phyloP scores from a whole-genome alignment of 352 stramenopile species.

The Pythium periplocum region DNA sequence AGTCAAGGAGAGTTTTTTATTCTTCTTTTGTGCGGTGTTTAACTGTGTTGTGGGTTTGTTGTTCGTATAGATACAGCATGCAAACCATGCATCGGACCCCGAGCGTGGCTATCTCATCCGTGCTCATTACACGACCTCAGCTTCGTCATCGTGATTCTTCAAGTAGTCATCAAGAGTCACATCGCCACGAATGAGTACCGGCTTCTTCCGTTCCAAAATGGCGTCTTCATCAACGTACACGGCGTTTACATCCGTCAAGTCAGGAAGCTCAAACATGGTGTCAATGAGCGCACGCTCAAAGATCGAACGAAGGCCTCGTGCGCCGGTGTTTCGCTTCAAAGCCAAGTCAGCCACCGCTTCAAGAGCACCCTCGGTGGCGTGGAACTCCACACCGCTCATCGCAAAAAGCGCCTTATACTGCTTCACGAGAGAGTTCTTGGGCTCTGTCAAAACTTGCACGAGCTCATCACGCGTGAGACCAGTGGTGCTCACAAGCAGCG shows the following conservation, averaged over 20 bases:
- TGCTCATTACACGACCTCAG: conserved; percentile 33
- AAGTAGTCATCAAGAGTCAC: conserved; percentile 69
- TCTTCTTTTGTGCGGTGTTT: too few species aligned
- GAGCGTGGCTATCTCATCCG: too few species aligned
- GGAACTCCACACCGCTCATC: conserved; percentile 95
- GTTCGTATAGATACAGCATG: too few species aligned
- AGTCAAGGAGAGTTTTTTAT: too few species aligned
- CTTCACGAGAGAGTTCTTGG: conserved; percentile 97
- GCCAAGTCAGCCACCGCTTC: conserved; percentile 92
- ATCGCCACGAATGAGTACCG: conserved; percentile 83
- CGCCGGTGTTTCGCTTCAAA: conserved; percentile 92
- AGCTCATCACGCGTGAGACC: conserved; percentile 90
- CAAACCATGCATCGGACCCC: too few species aligned
- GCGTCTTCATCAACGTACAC: conserved; percentile 93
- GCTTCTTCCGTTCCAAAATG: conserved; percentile 85
- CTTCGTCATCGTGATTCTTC: conserved; percentile 59
- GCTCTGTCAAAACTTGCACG: conserved; percentile 94
- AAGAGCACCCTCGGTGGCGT: conserved; percentile 93
- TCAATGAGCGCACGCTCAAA: conserved; percentile 94
- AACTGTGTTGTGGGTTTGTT: too few species aligned
- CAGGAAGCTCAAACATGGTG: conserved; percentile 96
- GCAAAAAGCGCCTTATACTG: conserved; percentile 97
- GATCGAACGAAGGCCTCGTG: conserved; percentile 94
- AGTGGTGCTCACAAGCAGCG: conserved; percentile 94
- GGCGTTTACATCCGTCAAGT: conserved; percentile 86